Conservation (phyloP, 2,329 filamentous ascomycete species). For the Phyllachora maydis region DNA sequence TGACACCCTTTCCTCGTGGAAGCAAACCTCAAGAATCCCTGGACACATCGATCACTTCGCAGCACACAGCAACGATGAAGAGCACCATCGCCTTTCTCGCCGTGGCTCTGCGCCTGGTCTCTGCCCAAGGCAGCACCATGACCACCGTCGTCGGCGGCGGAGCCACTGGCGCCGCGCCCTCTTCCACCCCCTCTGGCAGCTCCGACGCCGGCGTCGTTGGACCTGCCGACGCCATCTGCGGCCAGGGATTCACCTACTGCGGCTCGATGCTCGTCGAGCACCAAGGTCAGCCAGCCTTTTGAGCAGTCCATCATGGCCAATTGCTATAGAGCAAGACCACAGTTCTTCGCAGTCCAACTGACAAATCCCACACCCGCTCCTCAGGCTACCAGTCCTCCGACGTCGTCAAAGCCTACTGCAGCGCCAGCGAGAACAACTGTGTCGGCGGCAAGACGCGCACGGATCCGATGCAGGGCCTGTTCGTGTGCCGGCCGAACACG, state of each 20-base stretch:
- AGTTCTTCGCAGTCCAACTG: no score
- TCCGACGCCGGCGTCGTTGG: neutral
- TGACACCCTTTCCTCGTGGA: no score
- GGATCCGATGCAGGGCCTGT: slow-evolving; percentile 7
- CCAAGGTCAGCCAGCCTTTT: slow-evolving; percentile 3
- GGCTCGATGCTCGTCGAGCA: slow-evolving; percentile 8
- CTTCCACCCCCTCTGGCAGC: slow-evolving; percentile 1
- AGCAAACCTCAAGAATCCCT: no score
- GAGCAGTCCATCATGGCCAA: no score
- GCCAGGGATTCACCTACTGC: slow-evolving; percentile 9
- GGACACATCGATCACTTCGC: neutral
- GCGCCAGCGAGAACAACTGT: slow-evolving; percentile 6
- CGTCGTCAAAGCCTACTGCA: slow-evolving; percentile 7
- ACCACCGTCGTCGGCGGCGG: neutral
- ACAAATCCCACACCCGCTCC: neutral
- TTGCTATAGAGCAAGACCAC: rapidly evolving
- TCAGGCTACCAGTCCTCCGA: slow-evolving; percentile 6
- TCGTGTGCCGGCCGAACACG: slow-evolving; percentile 7
- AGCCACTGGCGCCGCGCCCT: neutral
- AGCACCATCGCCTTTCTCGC: neutral
- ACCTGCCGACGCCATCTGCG: slow-evolving; percentile 4
- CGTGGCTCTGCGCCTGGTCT: neutral
- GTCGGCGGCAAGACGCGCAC: slow-evolving; percentile 5
- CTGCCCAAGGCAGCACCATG: neutral
- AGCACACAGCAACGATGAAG: neutral